Evolutionary conservation across 805 yeast genomes (phyloP).

Genomic region (Candida railenensis): DNA sequence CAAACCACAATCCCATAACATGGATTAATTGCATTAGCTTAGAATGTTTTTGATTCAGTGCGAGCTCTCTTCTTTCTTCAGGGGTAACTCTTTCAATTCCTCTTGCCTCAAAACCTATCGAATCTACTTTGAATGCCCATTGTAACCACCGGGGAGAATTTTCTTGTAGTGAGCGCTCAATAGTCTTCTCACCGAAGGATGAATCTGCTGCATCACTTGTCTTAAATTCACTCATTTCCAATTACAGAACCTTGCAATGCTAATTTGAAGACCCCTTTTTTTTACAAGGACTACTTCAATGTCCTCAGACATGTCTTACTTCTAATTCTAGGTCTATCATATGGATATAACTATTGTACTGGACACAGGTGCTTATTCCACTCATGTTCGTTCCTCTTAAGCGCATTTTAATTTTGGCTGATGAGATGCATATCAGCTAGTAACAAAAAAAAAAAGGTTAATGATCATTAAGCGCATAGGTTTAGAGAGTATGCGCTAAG

Average conservation of each 20-base stretch:
- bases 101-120: constrained; percentile 30
- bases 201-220: background rate
- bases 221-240: background rate
- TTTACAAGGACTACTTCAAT: background rate
- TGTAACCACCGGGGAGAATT: constrained; percentile 3
- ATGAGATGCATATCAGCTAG: background rate
- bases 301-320: background rate
- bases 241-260: too few species aligned
- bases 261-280: too few species aligned
- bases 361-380: background rate
- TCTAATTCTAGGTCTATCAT: background rate
- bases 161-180: background rate
- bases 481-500: background rate
- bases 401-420: constrained; percentile 1
- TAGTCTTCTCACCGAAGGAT: background rate
- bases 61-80: constrained; percentile 21
- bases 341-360: background rate
- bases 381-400: constrained; percentile 4
- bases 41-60: constrained; percentile 7
- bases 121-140: constrained; percentile 23
- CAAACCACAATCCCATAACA: constrained; percentile 37
- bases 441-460: background rate
- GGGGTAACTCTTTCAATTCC: constrained; percentile 35
- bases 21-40: constrained; percentile 20
- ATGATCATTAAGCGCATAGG: background rate